Conservation (phyloP, 2,329 filamentous ascomycete species). For the Calonectria pseudoreteaudii region DNA sequence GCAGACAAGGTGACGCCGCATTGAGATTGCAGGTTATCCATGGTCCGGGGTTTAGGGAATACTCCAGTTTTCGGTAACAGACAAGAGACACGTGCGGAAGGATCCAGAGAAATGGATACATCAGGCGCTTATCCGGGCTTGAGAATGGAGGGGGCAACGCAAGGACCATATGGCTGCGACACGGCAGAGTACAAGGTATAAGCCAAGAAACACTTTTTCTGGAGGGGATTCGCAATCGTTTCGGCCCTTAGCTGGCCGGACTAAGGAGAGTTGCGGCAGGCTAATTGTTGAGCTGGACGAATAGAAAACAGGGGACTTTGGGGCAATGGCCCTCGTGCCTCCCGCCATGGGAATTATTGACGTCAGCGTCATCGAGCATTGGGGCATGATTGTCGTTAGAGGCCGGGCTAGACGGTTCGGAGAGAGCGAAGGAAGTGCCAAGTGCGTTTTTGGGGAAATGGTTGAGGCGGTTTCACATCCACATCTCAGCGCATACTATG, state of each 20-base stretch:
- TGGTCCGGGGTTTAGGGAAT: background rate
- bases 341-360: background rate
- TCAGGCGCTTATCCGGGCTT: background rate
- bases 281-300: background rate
- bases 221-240: conserved; percentile 4
- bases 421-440: background rate
- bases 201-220: background rate
- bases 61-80: background rate
- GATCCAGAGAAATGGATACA: conserved; percentile 1
- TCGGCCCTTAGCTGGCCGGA: background rate
- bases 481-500: background rate
- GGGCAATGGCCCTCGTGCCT: background rate
- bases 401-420: background rate
- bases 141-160: background rate
- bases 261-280: background rate
- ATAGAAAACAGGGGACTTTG: background rate
- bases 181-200: background rate
- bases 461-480: background rate
- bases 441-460: background rate
- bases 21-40: conserved; percentile 20
- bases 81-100: background rate
- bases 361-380: background rate
- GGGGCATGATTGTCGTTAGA: background rate
- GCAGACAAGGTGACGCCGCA: background rate
- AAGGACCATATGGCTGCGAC: background rate